phyloP scores from a whole-genome alignment of 805 yeast species.

The Wickerhamomyces bisporus region DNA sequence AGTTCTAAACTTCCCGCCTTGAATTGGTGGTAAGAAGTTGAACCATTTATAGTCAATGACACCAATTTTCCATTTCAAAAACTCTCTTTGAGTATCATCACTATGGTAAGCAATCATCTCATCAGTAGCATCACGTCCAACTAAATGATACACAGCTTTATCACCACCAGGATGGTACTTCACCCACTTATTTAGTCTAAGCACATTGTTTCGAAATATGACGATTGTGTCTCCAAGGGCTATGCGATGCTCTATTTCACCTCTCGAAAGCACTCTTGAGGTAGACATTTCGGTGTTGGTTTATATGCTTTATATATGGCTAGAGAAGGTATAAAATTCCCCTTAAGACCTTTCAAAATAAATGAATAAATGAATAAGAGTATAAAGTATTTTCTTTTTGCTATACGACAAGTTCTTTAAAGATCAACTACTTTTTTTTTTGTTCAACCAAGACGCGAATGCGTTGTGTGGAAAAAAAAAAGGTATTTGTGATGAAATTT shows the following conservation, averaged over 20 bases:
- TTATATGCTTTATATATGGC: too few relatives aligned
- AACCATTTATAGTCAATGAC: conserved; percentile 59
- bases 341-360: too few relatives aligned
- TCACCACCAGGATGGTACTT: conserved; percentile 85
- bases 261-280: conserved; percentile 28
- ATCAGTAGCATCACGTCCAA: conserved; percentile 87
- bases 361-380: too few relatives aligned
- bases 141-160: conserved; percentile 74
- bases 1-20: conserved; percentile 56
- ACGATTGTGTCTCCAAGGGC: conserved; percentile 67
- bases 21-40: conserved; percentile 82
- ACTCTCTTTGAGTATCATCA: conserved; percentile 46
- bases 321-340: too few relatives aligned
- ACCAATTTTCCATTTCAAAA: conserved; percentile 63
- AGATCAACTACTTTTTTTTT: too few relatives aligned
- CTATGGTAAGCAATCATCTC: conserved; percentile 84
- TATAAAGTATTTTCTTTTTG: too few relatives aligned
- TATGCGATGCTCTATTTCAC: conserved; percentile 53
- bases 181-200: conserved; percentile 69
- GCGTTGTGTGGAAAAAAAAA: too few relatives aligned
- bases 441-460: too few relatives aligned
- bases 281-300: too few relatives aligned
- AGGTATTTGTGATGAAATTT: too few relatives aligned
- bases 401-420: too few relatives aligned
- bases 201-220: conserved; percentile 54